Evolutionary conservation across 768 basidiomycete species (phyloP).

Genomic region (Pleurotus citrinopileatus): DNA sequence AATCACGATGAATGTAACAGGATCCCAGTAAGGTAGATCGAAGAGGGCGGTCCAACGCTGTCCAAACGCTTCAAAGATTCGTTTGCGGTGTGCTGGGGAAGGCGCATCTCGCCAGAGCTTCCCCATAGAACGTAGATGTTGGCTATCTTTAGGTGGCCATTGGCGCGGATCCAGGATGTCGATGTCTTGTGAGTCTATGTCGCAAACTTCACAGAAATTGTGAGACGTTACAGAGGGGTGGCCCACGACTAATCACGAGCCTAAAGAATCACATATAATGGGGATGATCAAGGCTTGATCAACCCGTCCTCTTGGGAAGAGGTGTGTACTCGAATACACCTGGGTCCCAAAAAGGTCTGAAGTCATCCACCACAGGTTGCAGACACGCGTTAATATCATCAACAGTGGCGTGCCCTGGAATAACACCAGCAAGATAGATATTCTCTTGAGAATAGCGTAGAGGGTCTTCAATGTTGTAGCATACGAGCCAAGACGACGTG

Average conservation of each 20-base stretch:
- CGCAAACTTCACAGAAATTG: constrained; percentile 22
- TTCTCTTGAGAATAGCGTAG: constrained; percentile 24
- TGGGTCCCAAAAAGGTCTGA: constrained; percentile 28
- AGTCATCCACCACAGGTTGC: constrained; percentile 30
- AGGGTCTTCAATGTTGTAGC: neutral
- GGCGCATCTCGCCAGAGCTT: constrained; percentile 17
- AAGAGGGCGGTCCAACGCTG: constrained; percentile 27
- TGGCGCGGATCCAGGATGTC: constrained; percentile 13
- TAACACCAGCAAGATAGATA: constrained; percentile 33
- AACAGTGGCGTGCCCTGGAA: constrained; percentile 31
- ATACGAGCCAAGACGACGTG: neutral
- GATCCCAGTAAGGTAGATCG: constrained; percentile 33
- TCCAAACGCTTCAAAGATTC: constrained; percentile 18
- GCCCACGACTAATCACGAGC: constrained; percentile 1
- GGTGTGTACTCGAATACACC: constrained; percentile 24
- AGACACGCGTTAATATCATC: constrained; percentile 33
- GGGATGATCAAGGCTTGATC: constrained; percentile 27
- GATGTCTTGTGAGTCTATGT: constrained; percentile 14
- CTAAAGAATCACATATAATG: constrained; percentile 21
- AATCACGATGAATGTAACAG: constrained; percentile 22
- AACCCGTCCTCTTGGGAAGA: constrained; percentile 20
- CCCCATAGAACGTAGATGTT: constrained; percentile 15
- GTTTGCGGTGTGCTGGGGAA: constrained; percentile 2
- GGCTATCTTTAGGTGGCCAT: constrained; percentile 14
- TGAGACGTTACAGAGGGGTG: constrained; percentile 6